Conservation (phyloP, 139 green algal genomes). For the Pycnococcus provasolii region DNA sequence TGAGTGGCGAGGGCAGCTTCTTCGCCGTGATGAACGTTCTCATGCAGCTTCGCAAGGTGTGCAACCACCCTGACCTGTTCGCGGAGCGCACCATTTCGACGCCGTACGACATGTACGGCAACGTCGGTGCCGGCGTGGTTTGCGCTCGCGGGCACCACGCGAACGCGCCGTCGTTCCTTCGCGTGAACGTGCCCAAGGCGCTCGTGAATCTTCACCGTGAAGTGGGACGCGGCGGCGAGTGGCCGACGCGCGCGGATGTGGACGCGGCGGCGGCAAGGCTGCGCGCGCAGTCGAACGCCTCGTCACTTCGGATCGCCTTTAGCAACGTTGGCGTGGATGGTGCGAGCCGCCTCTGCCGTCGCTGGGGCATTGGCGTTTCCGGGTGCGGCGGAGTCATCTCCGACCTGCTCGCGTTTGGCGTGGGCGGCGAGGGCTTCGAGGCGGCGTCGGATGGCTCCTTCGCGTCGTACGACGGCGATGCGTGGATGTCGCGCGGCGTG, state of each 20-base stretch:
- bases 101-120: slow-evolving; percentile 64
- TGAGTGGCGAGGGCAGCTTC: slow-evolving; percentile 68
- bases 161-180: not conserved
- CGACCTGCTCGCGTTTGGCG: no score
- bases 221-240: not conserved
- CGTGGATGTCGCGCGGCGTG: no score
- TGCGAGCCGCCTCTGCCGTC: no score
- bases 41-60: slow-evolving; percentile 99
- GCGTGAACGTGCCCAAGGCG: slow-evolving; percentile 2
- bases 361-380: no score
- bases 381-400: no score
- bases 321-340: no score
- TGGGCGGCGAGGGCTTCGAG: no score
- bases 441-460: no score
- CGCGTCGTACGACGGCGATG: no score
- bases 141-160: no score
- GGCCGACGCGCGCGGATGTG: slow-evolving; percentile 10
- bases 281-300: no score
- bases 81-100: slow-evolving; percentile 81
- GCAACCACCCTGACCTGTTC: slow-evolving; percentile 98
- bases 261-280: not conserved
- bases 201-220: not conserved
- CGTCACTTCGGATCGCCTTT: no score
- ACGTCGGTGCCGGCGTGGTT: not conserved
- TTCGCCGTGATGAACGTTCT: slow-evolving; percentile 91